phyloP scores from a whole-genome alignment of 2,329 filamentous ascomycete genomes.

The Leptographium procerum region DNA sequence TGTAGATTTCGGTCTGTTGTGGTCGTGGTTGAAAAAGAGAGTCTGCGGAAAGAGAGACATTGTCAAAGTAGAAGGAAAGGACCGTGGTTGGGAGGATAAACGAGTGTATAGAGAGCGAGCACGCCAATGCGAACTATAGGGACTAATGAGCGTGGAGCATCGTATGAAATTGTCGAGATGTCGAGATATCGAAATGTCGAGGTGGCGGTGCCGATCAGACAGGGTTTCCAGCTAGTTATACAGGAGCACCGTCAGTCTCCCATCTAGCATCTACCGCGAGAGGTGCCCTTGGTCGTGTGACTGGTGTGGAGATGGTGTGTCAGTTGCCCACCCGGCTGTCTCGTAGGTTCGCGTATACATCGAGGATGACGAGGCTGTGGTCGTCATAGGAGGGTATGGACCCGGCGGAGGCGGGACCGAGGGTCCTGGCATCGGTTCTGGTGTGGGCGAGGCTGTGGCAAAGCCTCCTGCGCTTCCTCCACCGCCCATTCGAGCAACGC shows the following conservation, averaged over 20 bases:
- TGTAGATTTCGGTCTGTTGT: no score
- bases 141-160: not conserved
- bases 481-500: conserved; percentile 8
- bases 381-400: not conserved
- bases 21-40: not conserved
- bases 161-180: no score
- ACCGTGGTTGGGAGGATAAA: no score
- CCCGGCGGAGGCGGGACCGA: conserved; percentile 3
- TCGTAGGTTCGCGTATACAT: conserved; percentile 13
- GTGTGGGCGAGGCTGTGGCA: conserved; percentile 6
- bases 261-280: conserved; percentile 71
- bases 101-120: no score
- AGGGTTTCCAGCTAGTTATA: no score
- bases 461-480: conserved; percentile 15
- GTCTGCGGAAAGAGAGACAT: no score
- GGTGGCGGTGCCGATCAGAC: no score
- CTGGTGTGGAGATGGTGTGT: not conserved
- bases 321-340: conserved; percentile 10
- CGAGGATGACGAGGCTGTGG: not conserved
- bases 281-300: conserved; percentile 52
- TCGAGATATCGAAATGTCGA: not conserved
- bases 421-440: conserved; percentile 2
- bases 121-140: no score
- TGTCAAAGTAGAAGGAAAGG: not conserved
- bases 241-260: conserved; percentile 19